Evolutionary conservation across 495 filamentous ascomycete species (phyloP).

Genomic region (Aspergillus homomorphus): DNA sequence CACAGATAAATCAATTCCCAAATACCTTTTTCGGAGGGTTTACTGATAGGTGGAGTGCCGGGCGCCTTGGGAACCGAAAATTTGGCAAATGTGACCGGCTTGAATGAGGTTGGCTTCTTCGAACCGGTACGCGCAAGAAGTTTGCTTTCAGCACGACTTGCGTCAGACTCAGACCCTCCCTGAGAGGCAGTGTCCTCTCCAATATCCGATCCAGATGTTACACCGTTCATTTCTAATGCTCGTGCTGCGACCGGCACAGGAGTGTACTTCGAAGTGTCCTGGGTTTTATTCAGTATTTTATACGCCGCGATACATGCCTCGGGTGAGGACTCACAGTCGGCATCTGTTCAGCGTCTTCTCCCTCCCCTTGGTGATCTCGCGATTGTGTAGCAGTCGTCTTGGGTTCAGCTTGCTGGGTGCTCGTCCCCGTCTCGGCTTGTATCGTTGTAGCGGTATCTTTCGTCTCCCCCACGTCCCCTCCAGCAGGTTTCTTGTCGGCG

Average conservation of each 20-base stretch:
- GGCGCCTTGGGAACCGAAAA: slow-evolving; percentile 50
- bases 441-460: slow-evolving; percentile 38
- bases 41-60: slow-evolving; percentile 52
- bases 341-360: slow-evolving; percentile 29
- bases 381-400: slow-evolving; percentile 19
- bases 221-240: slow-evolving; percentile 45
- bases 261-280: slow-evolving; percentile 38
- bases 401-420: slow-evolving; percentile 28
- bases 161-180: slow-evolving; percentile 49
- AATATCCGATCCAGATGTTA: slow-evolving; percentile 40
- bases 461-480: slow-evolving; percentile 52
- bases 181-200: slow-evolving; percentile 46
- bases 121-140: slow-evolving; percentile 66
- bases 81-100: slow-evolving; percentile 92
- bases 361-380: slow-evolving; percentile 25
- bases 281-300: slow-evolving; percentile 21
- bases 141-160: slow-evolving; percentile 52
- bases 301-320: neutral
- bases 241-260: slow-evolving; percentile 37
- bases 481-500: slow-evolving; percentile 53
- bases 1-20: neutral
- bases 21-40: slow-evolving; percentile 56
- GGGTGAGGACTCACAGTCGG: slow-evolving; percentile 29
- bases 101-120: slow-evolving; percentile 87
- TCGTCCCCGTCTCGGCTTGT: slow-evolving; percentile 27